phyloP scores from a whole-genome alignment of 2,329 filamentous ascomycete genomes.

The Pseudogymnoascus sp. region DNA sequence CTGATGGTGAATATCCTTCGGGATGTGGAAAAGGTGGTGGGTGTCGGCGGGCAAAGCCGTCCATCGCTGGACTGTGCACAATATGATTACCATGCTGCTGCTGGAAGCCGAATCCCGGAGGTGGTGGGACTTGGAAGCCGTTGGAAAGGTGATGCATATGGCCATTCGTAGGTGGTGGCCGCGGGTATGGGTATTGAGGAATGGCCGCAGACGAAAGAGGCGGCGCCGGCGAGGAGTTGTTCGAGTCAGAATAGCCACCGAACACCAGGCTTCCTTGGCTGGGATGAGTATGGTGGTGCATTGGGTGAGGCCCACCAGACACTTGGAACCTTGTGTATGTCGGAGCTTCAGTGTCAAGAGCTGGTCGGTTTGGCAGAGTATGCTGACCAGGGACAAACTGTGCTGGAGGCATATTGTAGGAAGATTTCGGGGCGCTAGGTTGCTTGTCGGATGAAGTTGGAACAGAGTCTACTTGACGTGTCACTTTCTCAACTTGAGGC shows the following conservation, averaged over 20 bases:
- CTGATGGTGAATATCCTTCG: constrained; percentile 28
- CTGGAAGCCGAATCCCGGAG: constrained; percentile 3
- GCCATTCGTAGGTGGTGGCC: constrained; percentile 20
- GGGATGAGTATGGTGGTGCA: constrained; percentile 46
- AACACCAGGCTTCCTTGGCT: constrained; percentile 50
- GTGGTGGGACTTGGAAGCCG: constrained; percentile 15
- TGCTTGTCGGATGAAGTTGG: constrained; percentile 15
- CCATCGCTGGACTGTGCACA: not conserved
- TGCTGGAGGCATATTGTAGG: constrained; percentile 37
- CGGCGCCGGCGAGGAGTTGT: constrained; percentile 48
- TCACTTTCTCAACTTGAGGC: constrained; percentile 2
- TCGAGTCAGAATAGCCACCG: constrained; percentile 45
- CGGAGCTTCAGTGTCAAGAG: constrained; percentile 16
- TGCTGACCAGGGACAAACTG: constrained; percentile 24
- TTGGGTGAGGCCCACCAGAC: constrained; percentile 21
- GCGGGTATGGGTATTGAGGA: constrained; percentile 24
- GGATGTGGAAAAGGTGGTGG: constrained; percentile 25
- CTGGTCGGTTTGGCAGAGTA: constrained; percentile 8
- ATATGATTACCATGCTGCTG: not conserved
- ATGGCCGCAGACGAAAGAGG: constrained; percentile 40
- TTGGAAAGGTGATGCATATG: constrained; percentile 22
- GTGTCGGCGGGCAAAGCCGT: constrained; percentile 15
- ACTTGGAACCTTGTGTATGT: constrained; percentile 8
- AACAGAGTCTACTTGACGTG: constrained; percentile 1
- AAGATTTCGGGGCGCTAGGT: constrained; percentile 22